Percentiles rank a stretch among this genome's conserved stretches.
These are phyloP conservation scores for Dalbergia cochinchinensis DNA, from an alignment of 306 rosid genomes.

Conservation along the genomic window DNA sequence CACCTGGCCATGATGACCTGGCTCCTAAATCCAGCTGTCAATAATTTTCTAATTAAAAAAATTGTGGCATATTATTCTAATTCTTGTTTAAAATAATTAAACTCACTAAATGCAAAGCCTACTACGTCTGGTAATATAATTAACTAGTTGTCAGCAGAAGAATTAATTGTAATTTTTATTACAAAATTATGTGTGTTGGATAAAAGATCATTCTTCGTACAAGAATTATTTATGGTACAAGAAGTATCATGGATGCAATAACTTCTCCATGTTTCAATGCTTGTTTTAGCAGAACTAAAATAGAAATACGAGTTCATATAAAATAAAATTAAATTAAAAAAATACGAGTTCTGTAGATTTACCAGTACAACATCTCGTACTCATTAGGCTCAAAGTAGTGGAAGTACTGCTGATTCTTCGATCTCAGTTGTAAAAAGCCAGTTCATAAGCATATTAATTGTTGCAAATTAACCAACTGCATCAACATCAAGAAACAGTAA, in stretches of 20 bases:
- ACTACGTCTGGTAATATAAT: neutral
- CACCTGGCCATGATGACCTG: neutral
- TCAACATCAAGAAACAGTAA: conserved; percentile 3
- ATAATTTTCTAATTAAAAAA: too few relatives aligned
- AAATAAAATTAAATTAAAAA: too few relatives aligned
- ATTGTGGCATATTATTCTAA: neutral
- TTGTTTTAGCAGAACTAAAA: too few relatives aligned
- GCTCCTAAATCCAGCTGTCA: neutral
- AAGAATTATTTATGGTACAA: neutral
- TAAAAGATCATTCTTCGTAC: neutral
- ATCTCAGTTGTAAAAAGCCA: neutral
- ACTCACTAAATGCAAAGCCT: neutral
- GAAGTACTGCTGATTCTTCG: too few relatives aligned
- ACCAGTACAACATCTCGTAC: too few relatives aligned
- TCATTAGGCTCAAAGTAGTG: too few relatives aligned
- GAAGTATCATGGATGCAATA: too few relatives aligned
- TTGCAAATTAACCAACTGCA: neutral
- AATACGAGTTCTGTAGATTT: too few relatives aligned
- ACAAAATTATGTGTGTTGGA: neutral
- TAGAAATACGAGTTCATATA: too few relatives aligned
- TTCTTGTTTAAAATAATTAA: neutral
- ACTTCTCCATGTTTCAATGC: too few relatives aligned
- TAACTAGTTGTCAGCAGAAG: too few relatives aligned
- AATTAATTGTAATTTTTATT: too few relatives aligned
- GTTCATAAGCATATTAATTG: neutral